Evolutionary conservation across 805 yeast species (phyloP).

Genomic region (Candida dajiaensis): DNA sequence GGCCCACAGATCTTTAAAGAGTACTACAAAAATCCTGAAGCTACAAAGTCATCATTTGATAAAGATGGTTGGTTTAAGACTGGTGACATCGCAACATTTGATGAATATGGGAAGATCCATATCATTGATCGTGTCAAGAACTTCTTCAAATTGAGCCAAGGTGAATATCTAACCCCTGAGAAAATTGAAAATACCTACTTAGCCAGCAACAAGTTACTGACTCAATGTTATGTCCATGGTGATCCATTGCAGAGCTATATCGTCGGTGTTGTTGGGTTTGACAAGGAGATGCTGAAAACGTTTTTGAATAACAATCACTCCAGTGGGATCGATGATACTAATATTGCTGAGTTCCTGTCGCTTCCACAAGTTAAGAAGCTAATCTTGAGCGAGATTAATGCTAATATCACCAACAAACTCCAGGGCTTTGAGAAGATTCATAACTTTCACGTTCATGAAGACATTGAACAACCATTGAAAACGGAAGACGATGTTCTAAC

Average conservation of each 20-base stretch:
- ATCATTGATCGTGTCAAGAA: constrained; percentile 63
- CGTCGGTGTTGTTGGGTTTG: constrained; percentile 52
- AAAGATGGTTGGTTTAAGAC: constrained; percentile 46
- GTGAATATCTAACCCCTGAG: constrained; percentile 61
- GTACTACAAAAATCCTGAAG: constrained; percentile 44
- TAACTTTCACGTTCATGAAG: constrained; percentile 40
- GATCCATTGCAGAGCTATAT: constrained; percentile 45
- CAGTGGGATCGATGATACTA: constrained; percentile 3
- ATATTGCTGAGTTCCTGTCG: constrained; percentile 10
- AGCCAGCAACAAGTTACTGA: constrained; percentile 33
- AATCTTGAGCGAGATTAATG: constrained; percentile 35
- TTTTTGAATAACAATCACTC: constrained; percentile 8
- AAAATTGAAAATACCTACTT: constrained; percentile 53
- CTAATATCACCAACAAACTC: constrained; percentile 29
- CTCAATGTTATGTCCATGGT: constrained; percentile 50
- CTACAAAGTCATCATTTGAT: constrained; percentile 38
- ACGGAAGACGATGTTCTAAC: constrained; percentile 59
- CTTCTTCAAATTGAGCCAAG: constrained; percentile 54
- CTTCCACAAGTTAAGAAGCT: constrained; percentile 20
- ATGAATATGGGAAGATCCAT: constrained; percentile 29
- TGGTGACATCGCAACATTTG: constrained; percentile 46
- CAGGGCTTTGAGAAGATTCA: constrained; percentile 62
- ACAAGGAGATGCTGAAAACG: constrained; percentile 28
- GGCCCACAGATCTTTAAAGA: constrained; percentile 51
- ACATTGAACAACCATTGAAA: constrained; percentile 46